A percentile compares a stretch with the other conserved stretches of the same genome.
phyloP scores from a whole-genome alignment of 2,329 filamentous ascomycete genomes.

The Nothophoma quercina region DNA sequence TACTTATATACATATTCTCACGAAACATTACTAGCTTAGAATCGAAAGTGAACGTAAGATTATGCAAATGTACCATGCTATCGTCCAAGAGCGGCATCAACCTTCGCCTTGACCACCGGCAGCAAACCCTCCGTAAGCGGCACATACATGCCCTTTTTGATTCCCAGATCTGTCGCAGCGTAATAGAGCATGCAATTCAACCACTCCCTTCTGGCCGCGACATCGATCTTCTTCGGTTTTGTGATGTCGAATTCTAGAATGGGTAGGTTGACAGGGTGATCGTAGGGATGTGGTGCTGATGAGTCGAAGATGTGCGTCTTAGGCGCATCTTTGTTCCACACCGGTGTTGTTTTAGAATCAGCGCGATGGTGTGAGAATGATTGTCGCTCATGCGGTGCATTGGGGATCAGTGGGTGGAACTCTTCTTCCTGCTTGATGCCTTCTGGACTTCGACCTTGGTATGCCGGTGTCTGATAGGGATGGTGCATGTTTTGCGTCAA shows the following conservation, averaged over 20 bases:
- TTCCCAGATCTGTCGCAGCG: slow-evolving; percentile 31
- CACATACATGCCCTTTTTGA: slow-evolving; percentile 39
- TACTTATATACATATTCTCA: no score
- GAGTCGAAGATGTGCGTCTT: slow-evolving; percentile 32
- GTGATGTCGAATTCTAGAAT: slow-evolving; percentile 13
- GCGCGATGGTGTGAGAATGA: not conserved
- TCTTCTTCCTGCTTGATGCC: not conserved
- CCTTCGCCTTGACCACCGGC: slow-evolving; percentile 21
- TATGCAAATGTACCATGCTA: not conserved
- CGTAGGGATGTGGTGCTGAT: slow-evolving; percentile 29
- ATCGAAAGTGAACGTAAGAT: not conserved
- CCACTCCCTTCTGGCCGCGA: slow-evolving; percentile 34
- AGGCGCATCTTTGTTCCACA: not conserved
- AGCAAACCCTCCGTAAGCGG: slow-evolving; percentile 31
- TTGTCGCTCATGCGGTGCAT: not conserved
- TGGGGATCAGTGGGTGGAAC: not conserved
- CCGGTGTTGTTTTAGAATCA: not conserved
- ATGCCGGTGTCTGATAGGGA: not conserved
- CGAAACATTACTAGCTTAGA: not conserved
- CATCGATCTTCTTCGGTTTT: slow-evolving; percentile 27
- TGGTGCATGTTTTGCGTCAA: slow-evolving; percentile 7
- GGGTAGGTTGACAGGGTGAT: slow-evolving; percentile 19
- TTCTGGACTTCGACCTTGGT: not conserved
- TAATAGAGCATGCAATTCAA: slow-evolving; percentile 38
- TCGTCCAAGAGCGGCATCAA: slow-evolving; percentile 23